phyloP scores from a whole-genome alignment of 257 asterid genomes.

The Anisodus tanguticus region DNA sequence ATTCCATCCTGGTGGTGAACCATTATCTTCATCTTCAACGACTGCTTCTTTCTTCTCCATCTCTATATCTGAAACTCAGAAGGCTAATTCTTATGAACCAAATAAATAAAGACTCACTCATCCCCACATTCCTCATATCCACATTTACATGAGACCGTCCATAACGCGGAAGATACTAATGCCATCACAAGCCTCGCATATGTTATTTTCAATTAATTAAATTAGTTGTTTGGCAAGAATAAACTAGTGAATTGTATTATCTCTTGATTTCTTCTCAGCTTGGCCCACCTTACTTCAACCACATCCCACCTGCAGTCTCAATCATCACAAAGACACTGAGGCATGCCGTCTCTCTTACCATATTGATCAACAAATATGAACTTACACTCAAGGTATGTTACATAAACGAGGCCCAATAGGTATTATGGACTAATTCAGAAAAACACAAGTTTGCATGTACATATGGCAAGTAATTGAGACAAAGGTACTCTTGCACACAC shows the following conservation, averaged over 20 bases:
- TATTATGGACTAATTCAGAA: neutral
- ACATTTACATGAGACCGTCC: slow-evolving; percentile 8
- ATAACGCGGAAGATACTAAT: neutral
- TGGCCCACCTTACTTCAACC: neutral
- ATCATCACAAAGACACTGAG: neutral
- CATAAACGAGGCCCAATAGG: neutral
- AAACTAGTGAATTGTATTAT: neutral
- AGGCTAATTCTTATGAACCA: neutral
- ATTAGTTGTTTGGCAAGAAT: neutral
- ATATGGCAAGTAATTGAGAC: neutral
- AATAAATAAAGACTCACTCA: slow-evolving; percentile 11
- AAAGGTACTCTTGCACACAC: neutral
- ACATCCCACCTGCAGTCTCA: neutral
- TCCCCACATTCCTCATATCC: slow-evolving; percentile 17
- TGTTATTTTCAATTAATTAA: neutral
- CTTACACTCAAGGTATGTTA: neutral
- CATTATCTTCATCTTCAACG: slow-evolving; percentile 37
- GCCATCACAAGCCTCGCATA: neutral
- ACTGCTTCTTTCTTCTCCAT: slow-evolving; percentile 31
- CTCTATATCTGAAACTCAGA: slow-evolving; percentile 28
- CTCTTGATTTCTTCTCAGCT: neutral
- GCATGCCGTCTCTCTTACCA: neutral
- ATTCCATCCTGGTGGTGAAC: slow-evolving; percentile 77
- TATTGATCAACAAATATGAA: neutral
- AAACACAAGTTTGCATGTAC: neutral